Evolutionary conservation across 164 flowering plant species (phyloP).

Genomic region (Umbellularia californica): DNA sequence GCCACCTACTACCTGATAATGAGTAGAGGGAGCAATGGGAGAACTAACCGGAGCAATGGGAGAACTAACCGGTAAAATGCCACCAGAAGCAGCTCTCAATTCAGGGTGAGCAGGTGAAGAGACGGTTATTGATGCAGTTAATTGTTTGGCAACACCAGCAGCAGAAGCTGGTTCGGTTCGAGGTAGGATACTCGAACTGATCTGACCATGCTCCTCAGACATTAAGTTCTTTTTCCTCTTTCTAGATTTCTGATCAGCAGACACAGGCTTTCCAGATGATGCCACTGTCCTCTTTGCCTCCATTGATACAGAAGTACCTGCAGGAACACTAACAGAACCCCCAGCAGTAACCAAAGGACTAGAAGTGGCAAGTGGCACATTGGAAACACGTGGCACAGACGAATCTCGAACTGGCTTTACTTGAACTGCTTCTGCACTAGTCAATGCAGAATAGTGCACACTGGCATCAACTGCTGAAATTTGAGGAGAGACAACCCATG

Average conservation of each 20-base stretch:
- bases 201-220: conserved; percentile 40
- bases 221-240: conserved; percentile 56
- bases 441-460: conserved; percentile 40
- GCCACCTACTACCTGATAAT: conserved; percentile 20
- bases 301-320: conserved; percentile 31
- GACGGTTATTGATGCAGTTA: conserved; percentile 32
- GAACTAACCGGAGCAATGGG: conserved; percentile 23
- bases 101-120: conserved; percentile 23
- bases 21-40: conserved; percentile 22
- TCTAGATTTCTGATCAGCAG: conserved; percentile 56
- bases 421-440: conserved; percentile 54
- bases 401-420: conserved; percentile 53
- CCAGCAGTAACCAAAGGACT: conserved; percentile 32
- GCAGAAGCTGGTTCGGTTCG: conserved; percentile 25
- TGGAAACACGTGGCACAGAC: conserved; percentile 33
- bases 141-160: background rate
- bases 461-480: conserved; percentile 38
- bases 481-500: conserved; percentile 68
- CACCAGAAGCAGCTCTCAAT: conserved; percentile 22
- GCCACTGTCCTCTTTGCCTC: conserved; percentile 30
- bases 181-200: conserved; percentile 27
- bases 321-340: conserved; percentile 25
- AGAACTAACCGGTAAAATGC: conserved; percentile 19
- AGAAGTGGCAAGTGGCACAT: conserved; percentile 30
- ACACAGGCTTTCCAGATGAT: conserved; percentile 27